Evolutionary conservation across 2,329 filamentous ascomycete species (phyloP), one percentile per base, ranked within the genome.

Genomic region (Aureobasidium sp.): DNA sequence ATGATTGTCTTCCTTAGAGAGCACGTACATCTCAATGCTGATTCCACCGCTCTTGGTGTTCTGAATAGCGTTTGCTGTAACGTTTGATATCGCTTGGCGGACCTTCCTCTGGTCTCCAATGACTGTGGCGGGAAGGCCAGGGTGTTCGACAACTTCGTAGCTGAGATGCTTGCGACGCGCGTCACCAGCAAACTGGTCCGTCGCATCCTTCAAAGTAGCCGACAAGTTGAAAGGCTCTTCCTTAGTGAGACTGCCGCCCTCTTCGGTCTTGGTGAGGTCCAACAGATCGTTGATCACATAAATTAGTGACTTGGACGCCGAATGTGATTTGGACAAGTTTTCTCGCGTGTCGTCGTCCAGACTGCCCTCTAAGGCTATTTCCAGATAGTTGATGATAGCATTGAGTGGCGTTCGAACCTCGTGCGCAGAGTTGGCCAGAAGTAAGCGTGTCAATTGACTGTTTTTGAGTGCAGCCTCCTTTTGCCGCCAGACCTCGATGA

Each of bases 221-320:
- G 78, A 76, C 4, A 96, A 78, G 68, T 95, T 85, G 55, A 96
- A 91, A 0, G 87, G 76, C 69, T 96, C 91, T 62, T 92, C 87
- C 68, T 91, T 93, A 70, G 93, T 82, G 3, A 96, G 76, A 1
- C 86, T 82, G 52, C 87, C 87, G 0, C 91, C 91, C 71, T 92
- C 88, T 71, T 96, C 91, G 0, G 89, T 88, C 70, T 95, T 94
- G 0, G 92, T 96, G 34, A 96, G 78, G 70, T 96, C 91, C 0
- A 96, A 79, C 1, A 96, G 79, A 71, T 96, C 91, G 66, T 96
- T 96, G 76, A 96, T 96, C 11, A 96, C 91, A 71, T 95, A 96
- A 5, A 96, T 93, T 29, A 96, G 77, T 0, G 91, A 95, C 70
- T 96, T 96, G 0, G 91, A 96, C 4, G 91, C 91, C 0, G 91